Base-by-base conservation (phyloP, 805 yeast genomes). In the Saturnispora galanensis region DNA sequence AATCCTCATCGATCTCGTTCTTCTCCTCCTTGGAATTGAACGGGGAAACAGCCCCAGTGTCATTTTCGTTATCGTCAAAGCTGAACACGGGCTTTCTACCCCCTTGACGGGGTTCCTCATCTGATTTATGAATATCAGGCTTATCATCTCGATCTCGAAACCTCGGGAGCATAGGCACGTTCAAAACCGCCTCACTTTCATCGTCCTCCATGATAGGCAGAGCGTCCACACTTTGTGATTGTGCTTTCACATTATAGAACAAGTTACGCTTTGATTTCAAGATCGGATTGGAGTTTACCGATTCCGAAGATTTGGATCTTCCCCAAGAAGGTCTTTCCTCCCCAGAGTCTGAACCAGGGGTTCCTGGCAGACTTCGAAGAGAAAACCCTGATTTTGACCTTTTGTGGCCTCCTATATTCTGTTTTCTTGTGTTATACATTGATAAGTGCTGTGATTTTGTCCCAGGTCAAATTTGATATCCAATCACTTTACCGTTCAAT, bases 191-290 rank as follows among this genome's bases (percentile, higher is more conserved):
- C n/a, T 54, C 64, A 29, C 51, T 51, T 38, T 61, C 66, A 41
- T 59, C 62, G 36, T 59, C 63, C 47, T 61, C 66, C 39, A 58
- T 42, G 10, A 59, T 56, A 0, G 63, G 63, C 1, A 55, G 47
- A 9, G 51, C 53, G 32, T 58, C 59, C 4, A 48, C 13, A 29
- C 41, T 38, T 12, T 44, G 46, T 3, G 46, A 39, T 12, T 38
- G 17, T 3, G 38, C 33, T 11, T 37, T 37, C 18, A 35, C 15
- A n/a, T 41, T 41, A 30, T 41, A 34, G 16, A 41, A 15, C 30
- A 34, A 34, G 38, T 11, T 41, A n/a, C 36, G 13, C 29, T 31
- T 29, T 18, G 45, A 16, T 16, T 30, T 30, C 11, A 10, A 26
- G 7, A 32, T n/a, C 11, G 36, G 15, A 29, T 31, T 42, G 3